phyloP scores from a whole-genome alignment of 164 flowering plant genomes.

The Echeveria elegans region DNA sequence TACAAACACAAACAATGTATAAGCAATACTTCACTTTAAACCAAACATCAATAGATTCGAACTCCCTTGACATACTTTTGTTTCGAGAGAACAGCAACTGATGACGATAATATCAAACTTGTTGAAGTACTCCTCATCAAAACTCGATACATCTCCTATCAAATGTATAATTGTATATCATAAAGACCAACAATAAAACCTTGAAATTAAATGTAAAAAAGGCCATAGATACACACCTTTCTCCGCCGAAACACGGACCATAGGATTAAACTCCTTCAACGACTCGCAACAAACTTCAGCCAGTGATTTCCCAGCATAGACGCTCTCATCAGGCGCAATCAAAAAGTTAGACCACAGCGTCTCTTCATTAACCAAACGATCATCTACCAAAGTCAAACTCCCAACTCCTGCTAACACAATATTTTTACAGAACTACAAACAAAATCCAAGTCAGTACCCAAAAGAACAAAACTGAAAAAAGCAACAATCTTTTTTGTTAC shows the following conservation, averaged over 20 bases:
- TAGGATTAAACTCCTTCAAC: slow-evolving; percentile 79
- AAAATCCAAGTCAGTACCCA: neutral
- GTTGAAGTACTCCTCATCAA: slow-evolving; percentile 48
- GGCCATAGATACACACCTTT: slow-evolving; percentile 42
- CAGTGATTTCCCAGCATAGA: slow-evolving; percentile 33
- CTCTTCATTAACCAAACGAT: slow-evolving; percentile 57
- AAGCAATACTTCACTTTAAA: neutral
- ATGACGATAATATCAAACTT: slow-evolving; percentile 75
- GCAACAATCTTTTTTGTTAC: too few relatives aligned
- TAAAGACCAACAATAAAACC: neutral
- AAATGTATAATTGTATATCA: neutral
- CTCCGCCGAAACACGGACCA: slow-evolving; percentile 78
- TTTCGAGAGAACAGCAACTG: slow-evolving; percentile 51
- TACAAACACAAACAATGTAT: neutral
- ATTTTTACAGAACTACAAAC: slow-evolving; percentile 86
- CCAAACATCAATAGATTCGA: neutral
- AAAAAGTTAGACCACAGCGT: slow-evolving; percentile 64
- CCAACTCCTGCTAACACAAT: slow-evolving; percentile 93
- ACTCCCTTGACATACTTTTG: slow-evolving; percentile 37
- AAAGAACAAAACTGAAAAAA: slow-evolving; percentile 17
- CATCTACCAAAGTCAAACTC: slow-evolving; percentile 81
- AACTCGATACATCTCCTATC: slow-evolving; percentile 71
- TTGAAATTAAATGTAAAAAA: neutral
- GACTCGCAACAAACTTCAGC: slow-evolving; percentile 89
- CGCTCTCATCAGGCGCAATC: slow-evolving; percentile 52